Evolutionary conservation across 306 rosid genomes (phyloP).

Genomic region (Vicia faba): DNA sequence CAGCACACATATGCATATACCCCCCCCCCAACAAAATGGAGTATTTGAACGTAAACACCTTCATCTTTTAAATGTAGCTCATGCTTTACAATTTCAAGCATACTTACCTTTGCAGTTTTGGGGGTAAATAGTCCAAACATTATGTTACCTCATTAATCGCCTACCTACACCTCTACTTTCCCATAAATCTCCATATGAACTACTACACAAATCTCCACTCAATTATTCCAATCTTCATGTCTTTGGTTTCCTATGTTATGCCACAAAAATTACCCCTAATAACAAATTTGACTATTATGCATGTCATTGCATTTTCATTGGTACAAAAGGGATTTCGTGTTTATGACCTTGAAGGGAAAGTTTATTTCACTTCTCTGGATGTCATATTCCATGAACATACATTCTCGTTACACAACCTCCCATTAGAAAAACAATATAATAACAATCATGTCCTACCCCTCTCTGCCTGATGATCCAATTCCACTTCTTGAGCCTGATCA

Average conservation of each 20-base stretch:
- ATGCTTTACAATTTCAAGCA: too few relatives aligned
- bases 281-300: not conserved
- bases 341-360: not conserved
- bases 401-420: not conserved
- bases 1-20: too few relatives aligned
- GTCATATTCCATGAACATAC: not conserved
- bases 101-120: too few relatives aligned
- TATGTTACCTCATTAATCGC: not conserved
- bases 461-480: too few relatives aligned
- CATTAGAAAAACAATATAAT: not conserved
- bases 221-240: not conserved
- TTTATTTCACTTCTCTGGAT: not conserved
- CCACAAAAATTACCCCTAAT: not conserved
- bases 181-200: constrained; percentile 14
- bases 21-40: too few relatives aligned
- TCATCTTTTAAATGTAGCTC: too few relatives aligned
- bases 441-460: not conserved
- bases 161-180: not conserved
- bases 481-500: too few relatives aligned
- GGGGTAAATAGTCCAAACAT: too few relatives aligned
- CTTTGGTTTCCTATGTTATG: not conserved
- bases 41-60: too few relatives aligned
- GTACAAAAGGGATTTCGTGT: not conserved
- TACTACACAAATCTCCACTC: not conserved
- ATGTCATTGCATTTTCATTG: not conserved